Evolutionary conservation across 768 basidiomycete genomes (phyloP).

Genomic region (Auriculariales sp.): DNA sequence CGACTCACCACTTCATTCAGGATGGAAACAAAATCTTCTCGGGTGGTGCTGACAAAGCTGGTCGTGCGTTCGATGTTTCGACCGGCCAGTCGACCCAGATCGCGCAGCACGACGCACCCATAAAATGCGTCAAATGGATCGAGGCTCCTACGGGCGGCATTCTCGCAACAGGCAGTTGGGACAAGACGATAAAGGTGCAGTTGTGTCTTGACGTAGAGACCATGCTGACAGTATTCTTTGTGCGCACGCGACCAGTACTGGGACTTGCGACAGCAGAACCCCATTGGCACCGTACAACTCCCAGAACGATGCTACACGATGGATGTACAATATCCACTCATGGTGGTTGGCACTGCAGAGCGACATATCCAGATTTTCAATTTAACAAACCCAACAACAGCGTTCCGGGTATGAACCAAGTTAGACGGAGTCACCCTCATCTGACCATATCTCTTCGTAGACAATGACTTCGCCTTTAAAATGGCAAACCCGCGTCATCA

Average conservation of each 20-base stretch:
- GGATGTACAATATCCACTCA: slow-evolving; percentile 65
- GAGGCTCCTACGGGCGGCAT: slow-evolving; percentile 57
- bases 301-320: slow-evolving; percentile 85
- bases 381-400: slow-evolving; percentile 61
- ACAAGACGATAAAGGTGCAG: slow-evolving; percentile 92
- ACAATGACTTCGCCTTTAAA: slow-evolving; percentile 77
- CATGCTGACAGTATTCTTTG: neutral
- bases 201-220: slow-evolving; percentile 11
- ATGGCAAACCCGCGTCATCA: slow-evolving; percentile 81
- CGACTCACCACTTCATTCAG: slow-evolving; percentile 25
- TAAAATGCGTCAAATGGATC: slow-evolving; percentile 71
- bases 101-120: slow-evolving; percentile 80
- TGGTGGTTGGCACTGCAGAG: slow-evolving; percentile 90
- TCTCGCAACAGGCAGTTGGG: slow-evolving; percentile 92
- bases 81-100: slow-evolving; percentile 74
- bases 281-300: slow-evolving; percentile 67
- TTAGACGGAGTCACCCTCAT: neutral
- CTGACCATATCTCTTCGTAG: slow-evolving; percentile 31
- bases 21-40: slow-evolving; percentile 86
- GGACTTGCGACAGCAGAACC: slow-evolving; percentile 68
- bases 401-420: slow-evolving; percentile 47
- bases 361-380: slow-evolving; percentile 85
- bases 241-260: slow-evolving; percentile 53
- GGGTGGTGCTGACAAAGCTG: slow-evolving; percentile 89
- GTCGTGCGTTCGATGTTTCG: slow-evolving; percentile 79